These are phyloP conservation scores for Vitis hybrid DNA, from an alignment of 177 flowering plant genomes.

Conservation along the genomic window DNA sequence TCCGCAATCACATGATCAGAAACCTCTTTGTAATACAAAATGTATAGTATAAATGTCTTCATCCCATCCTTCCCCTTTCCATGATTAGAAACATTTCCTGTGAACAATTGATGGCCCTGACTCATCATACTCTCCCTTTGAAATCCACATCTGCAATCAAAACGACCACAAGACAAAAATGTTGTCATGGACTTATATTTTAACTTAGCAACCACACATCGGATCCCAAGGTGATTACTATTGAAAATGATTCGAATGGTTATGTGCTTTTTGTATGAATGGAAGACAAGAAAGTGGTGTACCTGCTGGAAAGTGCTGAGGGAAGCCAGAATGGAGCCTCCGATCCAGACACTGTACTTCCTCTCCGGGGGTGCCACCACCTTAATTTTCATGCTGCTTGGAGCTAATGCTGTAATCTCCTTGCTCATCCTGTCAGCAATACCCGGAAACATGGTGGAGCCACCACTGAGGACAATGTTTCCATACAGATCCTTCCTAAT, in stretches of 20 bases:
- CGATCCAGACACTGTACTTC: conserved; percentile 79
- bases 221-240: background rate
- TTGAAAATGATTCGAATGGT: too few species aligned
- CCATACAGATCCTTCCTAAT: conserved; percentile 68
- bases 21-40: conserved; percentile 13
- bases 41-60: conserved; percentile 14
- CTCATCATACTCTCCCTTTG: conserved; percentile 65
- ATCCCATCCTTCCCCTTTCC: conserved; percentile 11
- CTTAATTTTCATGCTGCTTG: conserved; percentile 73
- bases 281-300: background rate
- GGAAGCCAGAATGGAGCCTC: conserved; percentile 74
- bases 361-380: conserved; percentile 76
- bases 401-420: conserved; percentile 66
- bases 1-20: conserved; percentile 24
- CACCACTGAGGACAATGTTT: conserved; percentile 69
- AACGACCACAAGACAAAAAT: rapidly evolving
- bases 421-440: conserved; percentile 77
- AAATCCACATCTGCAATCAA: conserved; percentile 62
- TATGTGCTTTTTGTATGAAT: too few species aligned
- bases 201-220: background rate
- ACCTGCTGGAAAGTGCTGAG: conserved; percentile 86
- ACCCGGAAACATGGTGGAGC: conserved; percentile 74
- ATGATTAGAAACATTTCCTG: conserved; percentile 59
- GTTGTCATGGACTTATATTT: too few species aligned
- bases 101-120: conserved; percentile 70